phyloP scores from a whole-genome alignment of 331 rosid genomes.

The Spiraea crenata region DNA sequence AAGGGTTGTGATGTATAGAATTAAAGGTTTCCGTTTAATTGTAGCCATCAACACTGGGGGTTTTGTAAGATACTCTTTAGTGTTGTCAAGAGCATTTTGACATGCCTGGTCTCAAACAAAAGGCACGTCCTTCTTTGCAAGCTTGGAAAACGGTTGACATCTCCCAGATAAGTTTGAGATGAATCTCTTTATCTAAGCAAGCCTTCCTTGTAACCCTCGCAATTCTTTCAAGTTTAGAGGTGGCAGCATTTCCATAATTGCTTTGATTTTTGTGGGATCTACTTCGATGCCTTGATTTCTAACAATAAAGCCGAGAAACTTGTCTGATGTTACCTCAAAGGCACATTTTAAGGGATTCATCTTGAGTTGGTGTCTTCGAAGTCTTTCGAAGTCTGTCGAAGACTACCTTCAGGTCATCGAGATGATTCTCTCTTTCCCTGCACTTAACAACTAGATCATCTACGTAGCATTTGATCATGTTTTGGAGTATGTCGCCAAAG shows the following conservation, averaged over 20 bases:
- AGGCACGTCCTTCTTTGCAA: too few species aligned
- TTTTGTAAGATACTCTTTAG: too few species aligned
- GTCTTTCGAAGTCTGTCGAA: background rate
- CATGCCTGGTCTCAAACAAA: too few species aligned
- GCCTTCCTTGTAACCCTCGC: background rate
- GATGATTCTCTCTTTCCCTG: background rate
- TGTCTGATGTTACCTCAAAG: background rate
- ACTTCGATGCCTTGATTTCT: too few species aligned
- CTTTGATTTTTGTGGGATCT: too few species aligned
- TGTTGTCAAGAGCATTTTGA: too few species aligned
- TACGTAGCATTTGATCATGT: too few species aligned
- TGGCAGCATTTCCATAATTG: background rate
- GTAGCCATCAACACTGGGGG: background rate
- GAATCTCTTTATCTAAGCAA: constrained; percentile 5
- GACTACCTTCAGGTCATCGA: background rate
- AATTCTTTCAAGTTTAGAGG: background rate
- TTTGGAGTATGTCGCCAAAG: too few species aligned
- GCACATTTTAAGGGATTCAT: background rate
- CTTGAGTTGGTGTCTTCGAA: background rate
- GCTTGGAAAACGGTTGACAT: background rate
- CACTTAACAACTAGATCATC: too few species aligned
- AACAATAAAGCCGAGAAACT: too few species aligned
- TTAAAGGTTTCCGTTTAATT: background rate
- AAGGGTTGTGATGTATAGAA: background rate
- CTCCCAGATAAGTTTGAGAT: background rate